phyloP scores from a whole-genome alignment of 441 rosid species.

The Kokia cookei region DNA sequence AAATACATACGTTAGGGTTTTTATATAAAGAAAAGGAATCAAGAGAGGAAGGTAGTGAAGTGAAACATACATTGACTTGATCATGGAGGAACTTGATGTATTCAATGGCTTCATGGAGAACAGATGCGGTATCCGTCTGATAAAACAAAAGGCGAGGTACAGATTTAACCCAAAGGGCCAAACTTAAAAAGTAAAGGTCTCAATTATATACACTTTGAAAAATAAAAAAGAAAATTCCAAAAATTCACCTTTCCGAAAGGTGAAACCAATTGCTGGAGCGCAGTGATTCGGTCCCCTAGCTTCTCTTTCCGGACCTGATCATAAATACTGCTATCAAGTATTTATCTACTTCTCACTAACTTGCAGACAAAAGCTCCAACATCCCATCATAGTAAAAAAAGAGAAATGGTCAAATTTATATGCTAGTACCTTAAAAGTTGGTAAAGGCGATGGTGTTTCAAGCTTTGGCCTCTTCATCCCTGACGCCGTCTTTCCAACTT shows the following conservation, averaged over 20 bases:
- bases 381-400: constrained; percentile 25
- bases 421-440: constrained; percentile 77
- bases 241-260: constrained; percentile 73
- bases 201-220: not conserved
- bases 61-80: constrained; percentile 51
- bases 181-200: constrained; percentile 9
- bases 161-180: not conserved
- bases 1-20: constrained; percentile 3
- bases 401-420: constrained; percentile 7
- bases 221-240: constrained; percentile 20
- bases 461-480: constrained; percentile 53
- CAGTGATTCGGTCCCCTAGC: constrained; percentile 77
- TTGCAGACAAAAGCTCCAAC: not conserved
- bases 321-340: not conserved
- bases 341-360: too few species aligned
- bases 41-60: not conserved
- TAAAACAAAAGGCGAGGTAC: not conserved
- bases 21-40: too few species aligned
- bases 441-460: constrained; percentile 76
- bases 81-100: constrained; percentile 60
- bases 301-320: constrained; percentile 66
- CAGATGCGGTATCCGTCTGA: constrained; percentile 78
- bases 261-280: constrained; percentile 78
- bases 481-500: constrained; percentile 31
- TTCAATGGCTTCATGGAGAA: constrained; percentile 58